Base-by-base conservation (phyloP, 169 alveolate species). In the Babesia ovata region DNA sequence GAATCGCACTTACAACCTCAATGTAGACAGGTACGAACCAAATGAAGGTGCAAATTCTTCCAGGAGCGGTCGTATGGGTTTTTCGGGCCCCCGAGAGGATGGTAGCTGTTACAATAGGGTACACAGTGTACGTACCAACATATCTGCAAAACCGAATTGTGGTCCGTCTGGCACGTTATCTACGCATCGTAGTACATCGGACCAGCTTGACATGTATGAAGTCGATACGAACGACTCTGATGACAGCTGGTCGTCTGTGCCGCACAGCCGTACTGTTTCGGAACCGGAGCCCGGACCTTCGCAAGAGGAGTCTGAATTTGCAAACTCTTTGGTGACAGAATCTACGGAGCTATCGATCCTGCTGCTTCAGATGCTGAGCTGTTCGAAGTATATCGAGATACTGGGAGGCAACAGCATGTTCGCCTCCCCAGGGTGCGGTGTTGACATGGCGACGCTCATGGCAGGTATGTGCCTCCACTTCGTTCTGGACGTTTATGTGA, bases 311-410 rank as follows among this genome's bases (percentile, higher is more conserved):
- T 45, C 50, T 10, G 50, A 45, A 16, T n/a, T 36, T 7, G 54
- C 56, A 26, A 69, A 69, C 44, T 11, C 42, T 0, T 71, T 59
- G 26, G 28, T 59, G 7, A 56, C 69, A 3, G 69, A 71, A 46
- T 71, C 71, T 12, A 57, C 76, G 22, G 76, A 67, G 56, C 19
- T 67, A 19, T 67, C 76, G 16, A 67, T 67, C n/a, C 63, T 71
- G 26, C 36, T 71, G 53, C 63, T 71, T 6, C 73, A 71, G 26
- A 28, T 71, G 48, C 63, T 71, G 22, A 56, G 45, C 7, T 60
- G 73, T 48, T 71, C 81, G 0, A 26, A 58, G 22, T 71, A 60
- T 44, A 46, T 56, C 26, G 81, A 71, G 53, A 57, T 71, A 10
- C 44, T 71, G n/a, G 29, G 54, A 7, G 72, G 72, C 13, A 71